Evolutionary conservation across 192 early-diverging fungal genomes (phyloP), one percentile per base, ranked within the genome.

Genomic region (Bifiguratus adelaidae): DNA sequence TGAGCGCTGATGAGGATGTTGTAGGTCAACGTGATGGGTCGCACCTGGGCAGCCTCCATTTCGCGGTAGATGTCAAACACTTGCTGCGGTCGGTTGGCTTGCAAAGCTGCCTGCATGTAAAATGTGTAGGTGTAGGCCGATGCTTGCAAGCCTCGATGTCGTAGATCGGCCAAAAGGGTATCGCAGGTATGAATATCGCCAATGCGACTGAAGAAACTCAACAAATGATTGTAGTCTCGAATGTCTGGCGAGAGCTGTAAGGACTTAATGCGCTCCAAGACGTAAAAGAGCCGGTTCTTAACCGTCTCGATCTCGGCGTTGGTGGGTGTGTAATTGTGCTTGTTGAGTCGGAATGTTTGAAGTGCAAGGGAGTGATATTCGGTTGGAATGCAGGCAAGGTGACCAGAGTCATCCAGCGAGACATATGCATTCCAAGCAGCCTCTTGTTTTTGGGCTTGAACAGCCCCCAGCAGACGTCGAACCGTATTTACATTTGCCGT

Each of bases 221-320:
- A 34, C 30, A 65, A 20, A 30, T 59, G 49, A 32, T 58, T 59
- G 21, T 65, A 65, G 26, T 65, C 62, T 27, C 62, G 56, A 15
- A 54, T 41, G 45, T 65, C 56, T 2, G 42, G 48, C 13, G 30
- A 2, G 23, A 34, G 21, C 3, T 22, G 19, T 11, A 16, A 29
- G 0, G 8, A 1, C 24, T 59, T 59, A 55, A 65, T 65, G 12
- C 26, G 40, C 25, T 33, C 33, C 22, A 37, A 30, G 5, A 65
- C 47, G 18, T 48, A 26, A 8, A 52, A 33, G 9, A 65, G 30
- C 30, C 62, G 47, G 2, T 65, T 21, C 22, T 51, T 33, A 3
- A 59, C 38, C 9, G 48, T 45, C 7, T 33, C 25, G 2, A 59
- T 26, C 4, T 65, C 62, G 6, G 45, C 37, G 2, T 43, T 40